These are phyloP conservation scores for Thozetella sp. DNA, from an alignment of 495 filamentous ascomycete species.

Conservation along the genomic window DNA sequence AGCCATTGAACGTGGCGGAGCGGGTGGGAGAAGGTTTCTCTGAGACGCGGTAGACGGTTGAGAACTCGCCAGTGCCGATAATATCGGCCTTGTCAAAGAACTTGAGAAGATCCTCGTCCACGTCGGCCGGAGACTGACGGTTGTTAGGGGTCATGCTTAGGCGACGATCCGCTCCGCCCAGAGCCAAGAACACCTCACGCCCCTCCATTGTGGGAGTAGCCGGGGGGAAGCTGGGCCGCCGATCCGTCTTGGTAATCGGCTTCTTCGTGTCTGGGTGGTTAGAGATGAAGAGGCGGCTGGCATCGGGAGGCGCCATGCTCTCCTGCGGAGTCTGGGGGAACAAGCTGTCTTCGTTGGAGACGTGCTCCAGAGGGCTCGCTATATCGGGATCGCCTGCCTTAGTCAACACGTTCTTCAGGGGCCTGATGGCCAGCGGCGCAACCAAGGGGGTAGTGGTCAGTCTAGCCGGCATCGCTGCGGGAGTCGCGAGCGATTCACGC, in stretches of 20 bases:
- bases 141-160: constrained; percentile 53
- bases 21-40: constrained; percentile 24
- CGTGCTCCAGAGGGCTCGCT: constrained; percentile 52
- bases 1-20: constrained; percentile 17
- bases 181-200: constrained; percentile 39
- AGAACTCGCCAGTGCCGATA: constrained; percentile 89
- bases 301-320: constrained; percentile 73
- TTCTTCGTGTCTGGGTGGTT: constrained; percentile 36
- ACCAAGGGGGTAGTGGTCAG: not conserved
- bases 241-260: constrained; percentile 30
- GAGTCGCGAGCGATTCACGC: constrained; percentile 16
- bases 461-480: constrained; percentile 10
- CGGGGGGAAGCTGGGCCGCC: constrained; percentile 56
- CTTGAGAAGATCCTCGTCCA: constrained; percentile 67
- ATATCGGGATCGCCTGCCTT: constrained; percentile 42
- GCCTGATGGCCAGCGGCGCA: constrained; percentile 4
- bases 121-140: constrained; percentile 59
- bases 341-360: constrained; percentile 41
- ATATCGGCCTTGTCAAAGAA: constrained; percentile 78
- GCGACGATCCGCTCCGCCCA: constrained; percentile 34
- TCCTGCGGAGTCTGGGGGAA: constrained; percentile 84
- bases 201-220: constrained; percentile 79
- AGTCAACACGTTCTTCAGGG: constrained; percentile 29
- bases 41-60: constrained; percentile 82
- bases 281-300: constrained; percentile 79